Base-by-base conservation (phyloP, 306 rosid genomes). In the Cotoneaster glaucophyllus region DNA sequence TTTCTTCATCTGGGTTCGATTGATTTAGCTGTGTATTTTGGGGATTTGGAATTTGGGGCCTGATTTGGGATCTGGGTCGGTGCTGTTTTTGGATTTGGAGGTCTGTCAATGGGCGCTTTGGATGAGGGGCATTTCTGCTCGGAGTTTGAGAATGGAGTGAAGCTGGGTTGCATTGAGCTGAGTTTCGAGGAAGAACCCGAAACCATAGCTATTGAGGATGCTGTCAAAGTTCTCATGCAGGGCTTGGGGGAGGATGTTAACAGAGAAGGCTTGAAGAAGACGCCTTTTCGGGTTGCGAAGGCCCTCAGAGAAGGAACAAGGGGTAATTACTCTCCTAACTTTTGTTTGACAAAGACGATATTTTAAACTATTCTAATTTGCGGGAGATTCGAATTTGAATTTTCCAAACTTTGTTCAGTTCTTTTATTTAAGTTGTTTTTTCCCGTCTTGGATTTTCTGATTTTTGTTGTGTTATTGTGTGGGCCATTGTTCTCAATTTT, bases 221-320 rank as follows among this genome's bases (percentile, higher is more conserved):
- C 97, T 61, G 93, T 95, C 21, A 90, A 82, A 87, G 91, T 89
- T 89, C 82, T 96, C 74, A 81, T 96, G 86, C 82, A 68, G 54
- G 99, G 98, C 77, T 83, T 96, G 8, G 93, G 93, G 21, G 98
- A 96, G 76, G 98, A 96, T 81, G 71, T 88, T 48, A 86, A 89
- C 77, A 85, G 99, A 74, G 98, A 96, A 77, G 98, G 99, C 70
- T 67, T 96, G 54, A 82, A 75, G 76, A 96, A 90, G 83, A 96
- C 97, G 28, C 99, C 99, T 59, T 83, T 87, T 73, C 97, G 97
- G 44, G 98, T 96, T 74, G 98, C 99, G 22, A 92, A 96, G 82
- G 96, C 99, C 57, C 93, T 96, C 59, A 82, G 90, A 66, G 93
- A 96, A 81, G 99, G 99, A 83, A 96, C 99, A 26, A 89, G 74